These are phyloP conservation scores for Cyamopsis tetragonoloba DNA, from an alignment of 306 rosid species.

Conservation along the genomic window DNA sequence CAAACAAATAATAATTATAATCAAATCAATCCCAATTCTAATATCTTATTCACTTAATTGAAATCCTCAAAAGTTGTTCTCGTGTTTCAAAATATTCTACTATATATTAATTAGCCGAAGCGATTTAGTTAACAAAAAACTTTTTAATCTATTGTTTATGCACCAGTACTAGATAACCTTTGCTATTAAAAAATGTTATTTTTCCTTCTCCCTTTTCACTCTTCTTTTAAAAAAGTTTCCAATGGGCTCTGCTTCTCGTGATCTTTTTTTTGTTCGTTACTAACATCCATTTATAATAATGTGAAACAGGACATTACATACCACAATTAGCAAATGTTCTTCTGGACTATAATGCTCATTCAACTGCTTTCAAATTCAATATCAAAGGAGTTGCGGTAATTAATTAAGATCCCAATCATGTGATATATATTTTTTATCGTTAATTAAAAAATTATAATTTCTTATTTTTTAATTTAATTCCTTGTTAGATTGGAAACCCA, in stretches of 20 bases:
- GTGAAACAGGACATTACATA: conserved; percentile 72
- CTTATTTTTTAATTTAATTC: background rate
- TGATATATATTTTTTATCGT: background rate
- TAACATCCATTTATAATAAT: background rate
- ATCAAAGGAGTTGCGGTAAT: conserved; percentile 89
- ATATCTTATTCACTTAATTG: background rate
- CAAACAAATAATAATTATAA: background rate
- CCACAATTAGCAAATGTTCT: conserved; percentile 70
- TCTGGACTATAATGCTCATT: conserved; percentile 62
- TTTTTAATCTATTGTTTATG: background rate
- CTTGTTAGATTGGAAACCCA: conserved; percentile 83
- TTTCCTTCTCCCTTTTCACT: background rate
- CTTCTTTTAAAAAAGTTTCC: background rate
- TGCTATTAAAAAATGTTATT: background rate
- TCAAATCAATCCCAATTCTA: background rate
- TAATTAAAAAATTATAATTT: too few relatives aligned
- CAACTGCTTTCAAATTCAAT: conserved; percentile 77
- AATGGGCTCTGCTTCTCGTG: background rate
- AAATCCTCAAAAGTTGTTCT: conserved; percentile 7
- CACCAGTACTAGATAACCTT: conserved; percentile 12
- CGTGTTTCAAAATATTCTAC: conserved; percentile 29
- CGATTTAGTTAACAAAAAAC: background rate
- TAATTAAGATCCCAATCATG: conserved; percentile 34
- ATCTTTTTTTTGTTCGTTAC: background rate
- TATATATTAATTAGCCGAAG: background rate